phyloP scores from a whole-genome alignment of 2,329 filamentous ascomycete genomes.

The Fusarium piperis region DNA sequence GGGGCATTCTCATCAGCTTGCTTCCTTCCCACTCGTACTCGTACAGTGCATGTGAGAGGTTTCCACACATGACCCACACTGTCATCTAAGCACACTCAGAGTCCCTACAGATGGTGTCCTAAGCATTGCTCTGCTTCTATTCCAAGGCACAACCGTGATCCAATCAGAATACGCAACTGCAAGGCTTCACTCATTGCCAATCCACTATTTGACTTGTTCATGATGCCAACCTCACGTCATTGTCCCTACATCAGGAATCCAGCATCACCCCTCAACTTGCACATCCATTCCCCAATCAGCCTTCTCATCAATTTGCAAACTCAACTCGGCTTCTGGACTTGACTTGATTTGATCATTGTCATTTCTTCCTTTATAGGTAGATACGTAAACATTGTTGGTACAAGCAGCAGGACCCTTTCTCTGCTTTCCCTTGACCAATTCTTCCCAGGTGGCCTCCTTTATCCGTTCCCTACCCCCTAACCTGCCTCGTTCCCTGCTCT shows the following conservation, averaged over 20 bases:
- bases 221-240: conserved; percentile 30
- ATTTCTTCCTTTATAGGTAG: conserved; percentile 28
- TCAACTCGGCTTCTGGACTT: not conserved
- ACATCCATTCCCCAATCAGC: no score
- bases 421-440: conserved; percentile 34
- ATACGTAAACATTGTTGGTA: conserved; percentile 37
- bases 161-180: conserved; percentile 4
- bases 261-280: not conserved
- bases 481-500: conserved; percentile 27
- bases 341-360: conserved; percentile 9
- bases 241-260: not conserved
- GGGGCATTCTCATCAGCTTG: conserved; percentile 31
- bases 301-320: not conserved
- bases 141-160: not conserved
- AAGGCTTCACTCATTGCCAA: not conserved
- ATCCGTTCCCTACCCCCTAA: conserved; percentile 14
- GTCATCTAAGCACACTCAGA: conserved; percentile 10
- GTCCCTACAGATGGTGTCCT: not conserved
- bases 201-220: not conserved
- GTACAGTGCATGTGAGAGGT: conserved; percentile 29
- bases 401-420: conserved; percentile 46
- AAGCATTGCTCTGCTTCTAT: not conserved
- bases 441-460: conserved; percentile 21
- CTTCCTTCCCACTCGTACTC: not conserved
- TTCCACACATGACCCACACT: conserved; percentile 8